These are phyloP conservation scores for Biscogniauxia sp. DNA, from an alignment of 2,329 filamentous ascomycete genomes.

Conservation along the genomic window DNA sequence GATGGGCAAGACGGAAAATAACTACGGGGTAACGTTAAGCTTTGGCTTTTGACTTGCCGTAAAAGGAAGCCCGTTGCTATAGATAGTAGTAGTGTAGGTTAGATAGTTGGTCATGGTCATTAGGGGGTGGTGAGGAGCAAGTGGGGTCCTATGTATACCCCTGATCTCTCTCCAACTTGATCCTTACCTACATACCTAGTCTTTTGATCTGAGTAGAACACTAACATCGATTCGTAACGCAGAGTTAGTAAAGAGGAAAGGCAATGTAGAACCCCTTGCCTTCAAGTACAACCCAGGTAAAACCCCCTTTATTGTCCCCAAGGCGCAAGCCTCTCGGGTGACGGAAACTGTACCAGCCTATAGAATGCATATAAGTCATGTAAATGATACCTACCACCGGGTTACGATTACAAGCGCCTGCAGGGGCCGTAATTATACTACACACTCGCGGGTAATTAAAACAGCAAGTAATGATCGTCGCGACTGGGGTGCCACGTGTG, in stretches of 20 bases:
- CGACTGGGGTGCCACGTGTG: not conserved
- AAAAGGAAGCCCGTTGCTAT: conserved; percentile 15
- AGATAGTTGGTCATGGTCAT: not conserved
- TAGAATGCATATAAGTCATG: too few species aligned
- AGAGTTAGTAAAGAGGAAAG: not conserved
- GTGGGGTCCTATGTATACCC: conserved; percentile 4
- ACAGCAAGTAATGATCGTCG: not conserved
- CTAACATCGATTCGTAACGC: not conserved
- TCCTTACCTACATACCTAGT: too few species aligned
- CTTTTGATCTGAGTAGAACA: not conserved
- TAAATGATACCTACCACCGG: not conserved
- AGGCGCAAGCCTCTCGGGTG: not conserved
- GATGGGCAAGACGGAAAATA: conserved; percentile 1
- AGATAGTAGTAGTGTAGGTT: too few species aligned
- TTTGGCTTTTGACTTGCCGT: conserved; percentile 10
- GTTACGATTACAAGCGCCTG: not conserved
- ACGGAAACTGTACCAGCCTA: not conserved
- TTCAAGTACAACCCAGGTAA: not conserved
- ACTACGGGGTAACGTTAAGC: conserved; percentile 23
- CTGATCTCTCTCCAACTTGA: conserved; percentile 1
- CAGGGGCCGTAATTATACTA: not conserved
- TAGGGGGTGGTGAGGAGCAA: conserved; percentile 2
- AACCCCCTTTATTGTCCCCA: too few species aligned
- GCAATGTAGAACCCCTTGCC: not conserved
- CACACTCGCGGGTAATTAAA: not conserved